Base-by-base conservation (phyloP, 2,329 filamentous ascomycete genomes). In the Fusarium aywerte region DNA sequence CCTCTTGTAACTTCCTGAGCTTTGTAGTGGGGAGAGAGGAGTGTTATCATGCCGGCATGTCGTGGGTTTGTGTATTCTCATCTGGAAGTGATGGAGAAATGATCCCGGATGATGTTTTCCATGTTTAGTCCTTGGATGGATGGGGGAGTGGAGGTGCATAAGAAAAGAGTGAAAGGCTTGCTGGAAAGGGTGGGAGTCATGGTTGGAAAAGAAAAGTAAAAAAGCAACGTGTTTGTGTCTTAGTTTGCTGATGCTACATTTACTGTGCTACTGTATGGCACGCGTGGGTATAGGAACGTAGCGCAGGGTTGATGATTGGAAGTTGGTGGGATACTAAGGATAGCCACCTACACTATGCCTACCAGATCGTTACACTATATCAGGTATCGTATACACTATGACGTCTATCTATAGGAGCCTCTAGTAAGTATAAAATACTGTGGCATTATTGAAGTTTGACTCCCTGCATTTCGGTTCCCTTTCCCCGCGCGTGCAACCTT, bases 1-100 rank as follows among this genome's bases (percentile, higher is more conserved):
- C 62, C 39, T 39, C 58, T 42, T 4, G 72, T 74, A 20, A 73
- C 72, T 18, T 50, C 36, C 43, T 71, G 58, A 27, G 45, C 39
- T 13, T 63, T 62, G 54, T 57, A 74, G 42, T 74, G 47, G 8
- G 69, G 67, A 27, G 72, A 65, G 32, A 74, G 53, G 51, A 74
- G 69, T 20, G 69, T 71, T 39, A 64, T 64, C 71, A 73, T 73
- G 52, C 45, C 45, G 45, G 54, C 66, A 69, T 60, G 36, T 32
- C 38, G 59, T 25, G 10, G 21, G 39, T 36, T 20, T 25, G 32
- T 49, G n/a, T 49, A 25, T 15, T 38, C 35, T 57, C 65, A 68
- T 65, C 13, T 35, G 42, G 55, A 9, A 29, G 44, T 15, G 35
- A 25, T 40, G 45, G 21, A 16, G 4, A 48, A 31, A 31, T 25